These are phyloP conservation scores for Trametes pubescens DNA, from an alignment of 1,284 basidiomycete genomes.

Conservation along the genomic window DNA sequence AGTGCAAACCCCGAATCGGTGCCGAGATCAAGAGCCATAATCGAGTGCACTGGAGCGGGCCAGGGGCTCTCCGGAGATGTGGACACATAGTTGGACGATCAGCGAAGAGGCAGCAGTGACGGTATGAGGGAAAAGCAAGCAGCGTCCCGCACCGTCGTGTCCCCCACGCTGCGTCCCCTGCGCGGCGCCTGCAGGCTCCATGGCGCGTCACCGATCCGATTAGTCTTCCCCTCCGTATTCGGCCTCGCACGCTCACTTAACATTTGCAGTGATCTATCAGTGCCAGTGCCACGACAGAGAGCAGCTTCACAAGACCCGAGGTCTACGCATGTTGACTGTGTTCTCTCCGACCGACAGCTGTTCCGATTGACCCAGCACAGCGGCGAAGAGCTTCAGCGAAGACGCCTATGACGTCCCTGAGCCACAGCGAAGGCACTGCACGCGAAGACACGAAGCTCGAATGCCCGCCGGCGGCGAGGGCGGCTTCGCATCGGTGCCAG, in stretches of 20 bases:
- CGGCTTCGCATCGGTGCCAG: background rate
- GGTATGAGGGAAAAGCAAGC: background rate
- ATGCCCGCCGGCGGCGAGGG: background rate
- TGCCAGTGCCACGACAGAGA: background rate
- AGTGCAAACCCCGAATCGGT: background rate
- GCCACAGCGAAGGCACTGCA: background rate
- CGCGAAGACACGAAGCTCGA: background rate
- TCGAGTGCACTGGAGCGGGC: constrained; percentile 7
- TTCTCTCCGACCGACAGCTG: background rate
- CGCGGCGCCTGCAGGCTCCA: background rate
- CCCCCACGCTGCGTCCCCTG: background rate
- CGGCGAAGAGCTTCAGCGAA: background rate
- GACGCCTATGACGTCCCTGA: background rate
- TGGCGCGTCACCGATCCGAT: constrained; percentile 9
- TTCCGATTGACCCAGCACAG: background rate
- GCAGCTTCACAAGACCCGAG: background rate
- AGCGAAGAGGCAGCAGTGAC: background rate
- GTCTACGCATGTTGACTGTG: background rate
- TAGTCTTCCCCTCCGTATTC: background rate
- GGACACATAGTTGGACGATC: background rate
- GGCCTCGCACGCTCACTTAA: background rate
- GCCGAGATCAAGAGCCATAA: background rate
- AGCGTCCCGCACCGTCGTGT: background rate
- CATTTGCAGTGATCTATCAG: background rate
- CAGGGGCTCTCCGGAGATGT: background rate